Conservation (phyloP, 306 rosid species). For the Trifolium fragiferum region DNA sequence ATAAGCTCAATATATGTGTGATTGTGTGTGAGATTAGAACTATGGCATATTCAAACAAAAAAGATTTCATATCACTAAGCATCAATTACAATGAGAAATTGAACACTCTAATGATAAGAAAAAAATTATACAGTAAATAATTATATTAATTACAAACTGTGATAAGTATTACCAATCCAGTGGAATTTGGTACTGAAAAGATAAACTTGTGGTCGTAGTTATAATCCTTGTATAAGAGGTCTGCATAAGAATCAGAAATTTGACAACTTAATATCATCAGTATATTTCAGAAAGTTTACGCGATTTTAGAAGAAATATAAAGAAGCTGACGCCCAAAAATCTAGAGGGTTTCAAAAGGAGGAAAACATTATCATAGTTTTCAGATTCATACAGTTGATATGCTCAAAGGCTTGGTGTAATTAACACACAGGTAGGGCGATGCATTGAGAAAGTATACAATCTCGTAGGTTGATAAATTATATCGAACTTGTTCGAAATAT, state of each 20-base stretch:
- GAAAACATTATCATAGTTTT: not conserved
- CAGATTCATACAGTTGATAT: conserved; percentile 4
- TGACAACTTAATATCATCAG: not conserved
- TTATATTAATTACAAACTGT: not conserved
- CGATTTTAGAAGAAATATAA: conserved; percentile 25
- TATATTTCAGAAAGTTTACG: conserved; percentile 20
- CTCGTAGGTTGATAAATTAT: conserved; percentile 11
- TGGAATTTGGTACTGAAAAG: conserved; percentile 65
- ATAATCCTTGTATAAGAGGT: conserved; percentile 86
- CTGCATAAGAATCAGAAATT: conserved; percentile 51
- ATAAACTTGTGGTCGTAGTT: conserved; percentile 82
- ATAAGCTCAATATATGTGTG: not conserved
- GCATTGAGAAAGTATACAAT: not conserved
- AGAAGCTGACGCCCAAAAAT: not conserved
- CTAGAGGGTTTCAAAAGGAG: not conserved
- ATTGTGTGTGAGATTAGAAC: conserved; percentile 7
- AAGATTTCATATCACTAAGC: conserved; percentile 22
- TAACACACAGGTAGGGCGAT: not conserved
- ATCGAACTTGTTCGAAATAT: conserved; percentile 22
- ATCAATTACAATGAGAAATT: conserved; percentile 12
- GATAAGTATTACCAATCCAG: conserved; percentile 73
- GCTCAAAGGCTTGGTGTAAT: not conserved
- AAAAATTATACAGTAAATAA: not conserved
- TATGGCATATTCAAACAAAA: not conserved
- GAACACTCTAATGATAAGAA: conserved; percentile 6